A percentile compares a stretch with the other conserved stretches of the same genome.
Evolutionary conservation across 257 asterid species (phyloP).

Genomic region (Lycium ferocissimum): DNA sequence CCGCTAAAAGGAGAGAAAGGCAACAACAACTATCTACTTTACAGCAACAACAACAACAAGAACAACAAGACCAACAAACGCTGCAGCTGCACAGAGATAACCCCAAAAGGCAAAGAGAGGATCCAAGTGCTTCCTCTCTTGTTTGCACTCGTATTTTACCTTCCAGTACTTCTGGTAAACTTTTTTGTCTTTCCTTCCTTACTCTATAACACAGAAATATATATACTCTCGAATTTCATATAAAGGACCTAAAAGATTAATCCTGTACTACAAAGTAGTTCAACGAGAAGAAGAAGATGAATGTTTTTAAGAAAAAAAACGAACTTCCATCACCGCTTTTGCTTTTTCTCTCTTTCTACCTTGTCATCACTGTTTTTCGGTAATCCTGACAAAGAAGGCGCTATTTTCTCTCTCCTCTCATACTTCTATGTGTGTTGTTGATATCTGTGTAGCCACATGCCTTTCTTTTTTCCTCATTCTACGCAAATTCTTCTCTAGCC

Average conservation of each 20-base stretch:
- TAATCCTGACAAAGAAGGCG: conserved; percentile 51
- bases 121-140: conserved; percentile 55
- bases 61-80: conserved; percentile 31
- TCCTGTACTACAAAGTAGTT: background rate
- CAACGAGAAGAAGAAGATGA: background rate
- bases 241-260: background rate
- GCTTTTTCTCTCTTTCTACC: conserved; percentile 34
- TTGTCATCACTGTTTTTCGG: conserved; percentile 53
- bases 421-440: conserved; percentile 13
- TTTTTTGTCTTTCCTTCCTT: background rate
- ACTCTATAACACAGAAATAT: background rate
- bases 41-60: conserved; percentile 39
- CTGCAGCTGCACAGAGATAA: conserved; percentile 25
- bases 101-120: conserved; percentile 57
- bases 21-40: conserved; percentile 57
- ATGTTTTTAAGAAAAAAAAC: background rate
- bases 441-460: conserved; percentile 37
- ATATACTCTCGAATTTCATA: background rate
- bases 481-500: conserved; percentile 24
- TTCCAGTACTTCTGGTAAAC: conserved; percentile 54
- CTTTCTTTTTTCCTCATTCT: conserved; percentile 25
- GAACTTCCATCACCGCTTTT: conserved; percentile 40
- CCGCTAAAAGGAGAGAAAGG: conserved; percentile 77
- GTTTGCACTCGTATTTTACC: conserved; percentile 63
- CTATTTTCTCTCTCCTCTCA: conserved; percentile 35